Base-by-base conservation (phyloP, 2,329 filamentous ascomycete species). In the Davidsoniella australis region DNA sequence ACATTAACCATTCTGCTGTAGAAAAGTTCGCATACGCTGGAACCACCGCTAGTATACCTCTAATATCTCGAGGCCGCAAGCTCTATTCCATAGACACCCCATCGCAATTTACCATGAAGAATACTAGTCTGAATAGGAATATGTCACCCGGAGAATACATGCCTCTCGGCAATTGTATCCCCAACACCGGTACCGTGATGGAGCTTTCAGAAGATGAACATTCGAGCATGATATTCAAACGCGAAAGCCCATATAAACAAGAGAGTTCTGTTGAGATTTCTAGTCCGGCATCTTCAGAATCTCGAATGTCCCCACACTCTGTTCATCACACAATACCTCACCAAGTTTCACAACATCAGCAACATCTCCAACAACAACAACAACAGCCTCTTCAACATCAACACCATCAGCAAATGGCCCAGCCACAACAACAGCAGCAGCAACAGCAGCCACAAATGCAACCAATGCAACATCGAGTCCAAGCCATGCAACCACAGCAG, bases 31-130 rank as follows among this genome's bases (percentile, higher is more conserved):
- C 59, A 10, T 61, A 61, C 39, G 58, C 57, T 3, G 55, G 55
- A 7, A 54, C 58, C 12, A 56, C 58, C 2, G 62, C 65, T 5
- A 66, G 64, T 36, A 67, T 75, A 23, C 71, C 72, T 0, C 53
- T 74, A 1, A 60, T 75, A n/a, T 67, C 66, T 2, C n/a, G 51
- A 36, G 51, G 47, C 12, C 51, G 42, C 10, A 47, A 45, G 33
- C 44, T 43, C 16, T 53, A 53, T 23, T 14, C 44, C 1, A 45
- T 14, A 5, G 45, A 48, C 17, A 39, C 23, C 10, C 26, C 10
- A 4, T n/a, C 17, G 4, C n/a, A 17, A 10, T 24, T 50, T 12
- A 20, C 43, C 2, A 38, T 41, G 8, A 33, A 14, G 14, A 38
- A 17, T 17, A 17, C 12, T 26, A n/a, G 17, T 18, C 16, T 42